phyloP scores from a whole-genome alignment of 148 eudicot species.

The Dianthus caryophyllus region DNA sequence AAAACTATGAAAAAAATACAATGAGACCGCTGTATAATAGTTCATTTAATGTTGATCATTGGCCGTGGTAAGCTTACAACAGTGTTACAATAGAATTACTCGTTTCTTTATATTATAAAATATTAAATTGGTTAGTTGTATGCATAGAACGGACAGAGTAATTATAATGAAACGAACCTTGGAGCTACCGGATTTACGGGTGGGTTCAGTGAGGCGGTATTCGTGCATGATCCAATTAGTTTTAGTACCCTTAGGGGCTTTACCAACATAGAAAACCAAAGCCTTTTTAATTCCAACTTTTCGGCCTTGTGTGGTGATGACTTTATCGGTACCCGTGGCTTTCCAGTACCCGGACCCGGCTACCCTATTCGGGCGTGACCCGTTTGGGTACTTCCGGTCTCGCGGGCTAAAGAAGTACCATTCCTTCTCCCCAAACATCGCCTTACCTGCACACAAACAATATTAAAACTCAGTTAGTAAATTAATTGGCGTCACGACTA shows the following conservation, averaged over 20 bases:
- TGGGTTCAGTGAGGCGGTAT: constrained; percentile 55
- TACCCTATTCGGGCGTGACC: constrained; percentile 69
- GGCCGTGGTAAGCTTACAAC: too few relatives aligned
- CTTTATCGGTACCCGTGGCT: constrained; percentile 78
- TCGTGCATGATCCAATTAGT: constrained; percentile 98
- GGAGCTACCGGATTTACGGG: constrained; percentile 38
- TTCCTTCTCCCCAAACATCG: constrained; percentile 72
- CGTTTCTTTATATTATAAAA: too few relatives aligned
- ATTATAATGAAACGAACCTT: constrained; percentile 31
- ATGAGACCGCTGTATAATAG: too few relatives aligned
- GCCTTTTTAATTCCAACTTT: constrained; percentile 78
- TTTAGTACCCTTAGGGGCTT: constrained; percentile 77
- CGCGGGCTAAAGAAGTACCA: constrained; percentile 85
- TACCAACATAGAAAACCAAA: constrained; percentile 68
- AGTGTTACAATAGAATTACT: too few relatives aligned
- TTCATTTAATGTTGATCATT: neutral
- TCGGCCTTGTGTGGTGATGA: constrained; percentile 45
- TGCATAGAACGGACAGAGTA: too few relatives aligned
- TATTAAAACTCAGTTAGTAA: too few relatives aligned
- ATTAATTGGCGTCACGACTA: too few relatives aligned
- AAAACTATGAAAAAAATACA: too few relatives aligned
- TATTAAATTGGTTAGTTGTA: too few relatives aligned
- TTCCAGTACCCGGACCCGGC: constrained; percentile 90
- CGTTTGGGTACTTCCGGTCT: constrained; percentile 79
- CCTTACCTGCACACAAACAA: constrained; percentile 44